A percentile compares a stretch with the other conserved stretches of the same genome.
phyloP scores from a whole-genome alignment of 345 rosid genomes.

The Cardiospermum halicacabum region DNA sequence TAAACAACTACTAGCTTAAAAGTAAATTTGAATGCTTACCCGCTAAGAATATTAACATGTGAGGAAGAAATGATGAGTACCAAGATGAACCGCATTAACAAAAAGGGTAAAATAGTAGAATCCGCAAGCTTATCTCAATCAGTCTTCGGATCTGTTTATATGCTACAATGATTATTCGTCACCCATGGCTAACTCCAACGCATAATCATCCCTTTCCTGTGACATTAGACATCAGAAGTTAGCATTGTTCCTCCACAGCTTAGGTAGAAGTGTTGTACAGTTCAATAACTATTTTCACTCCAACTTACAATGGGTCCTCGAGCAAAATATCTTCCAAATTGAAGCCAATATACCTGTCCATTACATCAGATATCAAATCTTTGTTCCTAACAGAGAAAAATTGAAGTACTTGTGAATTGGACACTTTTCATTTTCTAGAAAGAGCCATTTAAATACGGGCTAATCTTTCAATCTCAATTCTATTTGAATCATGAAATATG shows the following conservation, averaged over 20 bases:
- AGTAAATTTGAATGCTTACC: neutral
- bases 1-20: neutral
- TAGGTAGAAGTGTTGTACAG: neutral
- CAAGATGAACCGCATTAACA: neutral
- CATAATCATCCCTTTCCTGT: constrained; percentile 96
- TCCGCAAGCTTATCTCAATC: constrained; percentile 11
- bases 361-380: constrained; percentile 4
- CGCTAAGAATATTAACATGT: neutral
- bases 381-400: neutral
- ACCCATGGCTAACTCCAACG: constrained; percentile 85
- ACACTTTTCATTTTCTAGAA: neutral
- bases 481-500: neutral
- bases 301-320: constrained; percentile 90
- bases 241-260: neutral
- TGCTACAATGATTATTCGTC: constrained; percentile 51
- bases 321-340: constrained; percentile 98
- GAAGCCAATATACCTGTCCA: constrained; percentile 92
- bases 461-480: constrained; percentile 1
- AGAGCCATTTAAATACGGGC: neutral
- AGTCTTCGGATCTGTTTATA: constrained; percentile 10
- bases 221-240: constrained; percentile 12
- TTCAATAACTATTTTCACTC: constrained; percentile 7
- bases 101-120: constrained; percentile 3
- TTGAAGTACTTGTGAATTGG: neutral
- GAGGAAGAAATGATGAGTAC: constrained; percentile 3